Evolutionary conservation across 208 protist species (phyloP).

Genomic region (Wallacemonas rigidus): DNA sequence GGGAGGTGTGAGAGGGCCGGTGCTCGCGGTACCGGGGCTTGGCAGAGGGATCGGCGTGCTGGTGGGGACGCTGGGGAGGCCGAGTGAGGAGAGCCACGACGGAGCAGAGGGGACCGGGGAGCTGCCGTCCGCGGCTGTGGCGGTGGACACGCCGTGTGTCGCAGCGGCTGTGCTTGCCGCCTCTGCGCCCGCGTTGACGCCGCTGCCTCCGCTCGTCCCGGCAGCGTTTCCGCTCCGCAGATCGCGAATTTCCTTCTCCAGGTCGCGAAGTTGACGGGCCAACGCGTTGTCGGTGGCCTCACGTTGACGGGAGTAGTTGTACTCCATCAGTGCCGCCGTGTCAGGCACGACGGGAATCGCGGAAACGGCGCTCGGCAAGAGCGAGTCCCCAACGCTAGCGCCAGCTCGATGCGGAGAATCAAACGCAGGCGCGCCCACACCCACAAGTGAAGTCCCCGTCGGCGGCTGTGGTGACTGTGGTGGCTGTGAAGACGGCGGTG

Average conservation of each 20-base stretch:
- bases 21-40: slow-evolving; percentile 5
- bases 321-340: slow-evolving; percentile 62
- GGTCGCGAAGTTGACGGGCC: slow-evolving; percentile 57
- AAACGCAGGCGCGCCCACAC: slow-evolving; percentile 2
- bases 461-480: neutral
- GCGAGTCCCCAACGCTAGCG: neutral
- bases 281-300: slow-evolving; percentile 65
- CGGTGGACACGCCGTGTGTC: neutral
- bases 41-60: neutral
- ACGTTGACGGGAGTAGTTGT: slow-evolving; percentile 73
- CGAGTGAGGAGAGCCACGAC: slow-evolving; percentile 6
- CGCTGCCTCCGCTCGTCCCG: too few species aligned
- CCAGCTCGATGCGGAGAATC: neutral
- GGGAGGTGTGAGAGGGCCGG: slow-evolving; percentile 2
- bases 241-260: slow-evolving; percentile 59
- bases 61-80: neutral
- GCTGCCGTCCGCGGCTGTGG: neutral
- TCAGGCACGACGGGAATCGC: slow-evolving; percentile 79
- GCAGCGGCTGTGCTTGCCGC: too few species aligned
- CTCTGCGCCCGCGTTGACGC: too few species aligned
- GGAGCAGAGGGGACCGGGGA: neutral
- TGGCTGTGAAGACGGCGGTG: neutral
- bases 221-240: slow-evolving; percentile 19
- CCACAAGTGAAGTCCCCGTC: slow-evolving; percentile 12
- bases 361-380: slow-evolving; percentile 23